Percentiles rank a stretch among this genome's conserved stretches.
Conservation (phyloP, 2,329 filamentous ascomycete genomes). For the Phyllosticta citrichinensis region DNA sequence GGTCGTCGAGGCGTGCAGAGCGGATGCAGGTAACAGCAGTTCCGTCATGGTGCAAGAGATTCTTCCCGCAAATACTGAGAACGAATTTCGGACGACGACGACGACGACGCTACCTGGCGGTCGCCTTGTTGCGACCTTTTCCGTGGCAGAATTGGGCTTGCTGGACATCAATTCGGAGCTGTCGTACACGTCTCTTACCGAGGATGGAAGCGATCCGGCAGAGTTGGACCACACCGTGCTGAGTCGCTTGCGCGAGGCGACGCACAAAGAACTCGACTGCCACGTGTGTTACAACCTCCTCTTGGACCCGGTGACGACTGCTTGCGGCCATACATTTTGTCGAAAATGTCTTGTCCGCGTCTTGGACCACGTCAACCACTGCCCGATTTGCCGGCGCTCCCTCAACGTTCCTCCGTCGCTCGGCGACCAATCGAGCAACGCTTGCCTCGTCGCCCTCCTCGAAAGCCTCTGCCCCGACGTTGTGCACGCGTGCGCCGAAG, state of each 20-base stretch:
- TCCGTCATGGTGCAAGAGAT: slow-evolving; percentile 35
- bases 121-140: slow-evolving; percentile 56
- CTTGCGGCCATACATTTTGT: slow-evolving; percentile 86
- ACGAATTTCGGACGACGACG: slow-evolving; percentile 31
- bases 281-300: slow-evolving; percentile 79
- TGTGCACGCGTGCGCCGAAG: slow-evolving; percentile 47
- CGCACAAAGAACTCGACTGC: slow-evolving; percentile 68
- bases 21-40: slow-evolving; percentile 21
- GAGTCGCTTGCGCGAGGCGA: slow-evolving; percentile 48
- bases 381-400: slow-evolving; percentile 66
- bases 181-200: slow-evolving; percentile 34
- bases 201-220: slow-evolving; percentile 27
- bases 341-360: slow-evolving; percentile 66
- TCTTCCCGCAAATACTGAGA: slow-evolving; percentile 24
- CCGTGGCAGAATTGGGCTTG: slow-evolving; percentile 51
- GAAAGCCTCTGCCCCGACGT: slow-evolving; percentile 58
- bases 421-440: slow-evolving; percentile 48
- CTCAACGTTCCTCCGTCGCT: slow-evolving; percentile 46
- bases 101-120: slow-evolving; percentile 45
- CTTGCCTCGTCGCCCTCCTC: slow-evolving; percentile 52
- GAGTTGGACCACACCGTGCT: slow-evolving; percentile 43
- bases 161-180: slow-evolving; percentile 49
- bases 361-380: slow-evolving; percentile 66
- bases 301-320: slow-evolving; percentile 71
- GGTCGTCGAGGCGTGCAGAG: slow-evolving; percentile 38